Evolutionary conservation across 139 green algal species (phyloP), one percentile per base, ranked within the genome.

Genomic region (Coccomyxa sp.): DNA sequence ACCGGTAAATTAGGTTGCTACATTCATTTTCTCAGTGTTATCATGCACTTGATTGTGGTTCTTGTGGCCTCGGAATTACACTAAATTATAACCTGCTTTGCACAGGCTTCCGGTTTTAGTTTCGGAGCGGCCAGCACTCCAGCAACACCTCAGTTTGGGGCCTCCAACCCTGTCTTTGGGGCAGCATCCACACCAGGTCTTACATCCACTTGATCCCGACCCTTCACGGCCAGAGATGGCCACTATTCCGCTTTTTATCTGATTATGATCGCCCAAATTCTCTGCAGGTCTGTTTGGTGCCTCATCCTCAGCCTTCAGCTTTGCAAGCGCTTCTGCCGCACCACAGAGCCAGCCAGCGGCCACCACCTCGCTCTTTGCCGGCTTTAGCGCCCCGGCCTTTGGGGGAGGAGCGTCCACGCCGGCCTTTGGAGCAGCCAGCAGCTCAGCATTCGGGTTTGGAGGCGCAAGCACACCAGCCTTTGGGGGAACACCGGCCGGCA

Each of bases 81-180:
- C 7, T 51, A 51, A 51, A 51, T 3, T 51, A 11, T 51, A 51
- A 51, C 7, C 3, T 51, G 38, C 38, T 51, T 3, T 3, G 38
- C 38, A 25, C 63, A 71, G 63, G 63, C 18, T 25, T 28, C 63
- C 18, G 63, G 63, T 25, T 71, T 71, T 25, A 71, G 21, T 25
- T 83, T 79, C 68, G 81, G 38, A 13, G 32, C 32, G 38, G 32
- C 67, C 51, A 57, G 67, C 23, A 68, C 67, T 12, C 67, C 75
- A 51, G 28, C 80, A 31, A 31, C 45, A 32, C 89, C 84, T 81
- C 67, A 58, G 79, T 91, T 87, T 86, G 85, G 85, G 0, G 58
- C 17, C 14, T 30, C 68, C 66, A 84, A 75, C 57, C 83, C 85
- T 10, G 79, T 85, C 59, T 77, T 82, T 13, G 86, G 83, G 58